phyloP scores from a whole-genome alignment of 2,329 filamentous ascomycete genomes.

The Madurella fahalii region DNA sequence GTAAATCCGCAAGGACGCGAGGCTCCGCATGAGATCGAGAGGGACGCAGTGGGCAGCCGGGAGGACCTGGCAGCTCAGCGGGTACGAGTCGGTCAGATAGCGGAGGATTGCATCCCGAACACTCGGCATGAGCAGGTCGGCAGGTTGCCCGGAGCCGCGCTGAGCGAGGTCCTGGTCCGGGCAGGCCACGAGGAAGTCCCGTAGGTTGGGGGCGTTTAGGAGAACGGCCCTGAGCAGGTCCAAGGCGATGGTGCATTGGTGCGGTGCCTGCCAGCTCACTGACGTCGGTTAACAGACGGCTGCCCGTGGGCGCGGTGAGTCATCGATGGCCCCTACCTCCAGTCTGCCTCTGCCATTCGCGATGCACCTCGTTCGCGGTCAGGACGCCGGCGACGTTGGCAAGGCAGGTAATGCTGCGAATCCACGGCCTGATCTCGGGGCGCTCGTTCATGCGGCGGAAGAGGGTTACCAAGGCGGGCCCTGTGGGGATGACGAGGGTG shows the following conservation, averaged over 20 bases:
- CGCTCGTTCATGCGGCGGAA: slow-evolving; percentile 19
- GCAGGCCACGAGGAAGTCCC: slow-evolving; percentile 24
- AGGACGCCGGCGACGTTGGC: slow-evolving; percentile 20
- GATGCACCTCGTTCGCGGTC: slow-evolving; percentile 16
- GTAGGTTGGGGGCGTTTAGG: slow-evolving; percentile 22
- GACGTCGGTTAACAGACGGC: slow-evolving; percentile 16
- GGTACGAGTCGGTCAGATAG: slow-evolving; percentile 5
- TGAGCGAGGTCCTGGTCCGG: slow-evolving; percentile 21
- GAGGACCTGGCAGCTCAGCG: not conserved
- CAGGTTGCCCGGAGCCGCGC: not conserved
- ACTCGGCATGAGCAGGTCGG: slow-evolving; percentile 2
- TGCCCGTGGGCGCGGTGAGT: not conserved
- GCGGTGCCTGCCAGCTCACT: slow-evolving; percentile 15
- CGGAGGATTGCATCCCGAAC: slow-evolving; percentile 13
- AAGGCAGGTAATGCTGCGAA: slow-evolving; percentile 26
- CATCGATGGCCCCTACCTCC: slow-evolving; percentile 17
- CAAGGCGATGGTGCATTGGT: slow-evolving; percentile 15
- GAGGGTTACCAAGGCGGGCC: slow-evolving; percentile 21
- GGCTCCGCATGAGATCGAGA: slow-evolving; percentile 12
- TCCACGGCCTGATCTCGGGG: slow-evolving; percentile 22
- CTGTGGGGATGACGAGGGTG: slow-evolving; percentile 25
- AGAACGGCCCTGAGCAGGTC: slow-evolving; percentile 23
- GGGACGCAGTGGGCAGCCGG: slow-evolving; percentile 13
- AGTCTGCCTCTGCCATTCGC: slow-evolving; percentile 20
- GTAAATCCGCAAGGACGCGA: slow-evolving; percentile 27